These are phyloP conservation scores for Aphanocladium album DNA, from an alignment of 2,329 filamentous ascomycete genomes.

Conservation along the genomic window DNA sequence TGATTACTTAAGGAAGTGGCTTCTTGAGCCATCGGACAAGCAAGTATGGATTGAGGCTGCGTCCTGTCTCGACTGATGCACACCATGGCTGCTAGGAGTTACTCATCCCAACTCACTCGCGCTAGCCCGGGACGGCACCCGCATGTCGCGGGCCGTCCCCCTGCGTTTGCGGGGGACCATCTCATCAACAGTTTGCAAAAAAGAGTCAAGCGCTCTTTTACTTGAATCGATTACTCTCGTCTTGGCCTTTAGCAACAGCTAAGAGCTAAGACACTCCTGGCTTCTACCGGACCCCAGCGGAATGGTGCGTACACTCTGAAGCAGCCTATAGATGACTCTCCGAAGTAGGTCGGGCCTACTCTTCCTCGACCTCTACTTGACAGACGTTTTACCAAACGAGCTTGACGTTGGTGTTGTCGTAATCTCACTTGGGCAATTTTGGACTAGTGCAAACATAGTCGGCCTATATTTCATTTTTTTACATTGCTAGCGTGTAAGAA, in stretches of 20 bases:
- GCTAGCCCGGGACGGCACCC: not conserved
- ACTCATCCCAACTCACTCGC: not conserved
- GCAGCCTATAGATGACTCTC: too few species aligned
- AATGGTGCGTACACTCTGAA: too few species aligned
- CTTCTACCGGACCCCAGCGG: too few species aligned
- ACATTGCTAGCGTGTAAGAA: not conserved
- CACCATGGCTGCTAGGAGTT: not conserved
- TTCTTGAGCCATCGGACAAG: too few species aligned
- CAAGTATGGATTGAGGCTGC: not conserved
- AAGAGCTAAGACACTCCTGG: not conserved
- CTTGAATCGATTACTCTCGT: not conserved
- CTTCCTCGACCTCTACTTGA: not conserved
- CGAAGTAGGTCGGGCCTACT: too few species aligned
- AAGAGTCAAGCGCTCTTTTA: not conserved
- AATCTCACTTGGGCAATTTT: not conserved
- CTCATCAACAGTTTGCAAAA: not conserved
- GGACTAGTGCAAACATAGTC: not conserved
- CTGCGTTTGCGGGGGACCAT: conserved; percentile 4
- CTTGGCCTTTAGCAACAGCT: not conserved
- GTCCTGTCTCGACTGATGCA: not conserved
- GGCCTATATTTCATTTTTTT: not conserved
- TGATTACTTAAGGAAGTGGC: too few species aligned
- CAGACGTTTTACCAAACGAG: not conserved
- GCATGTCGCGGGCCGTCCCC: not conserved
- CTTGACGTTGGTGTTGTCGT: not conserved